phyloP scores from a whole-genome alignment of 2,329 filamentous ascomycete genomes.

The Atkinsonella hypoxylon region DNA sequence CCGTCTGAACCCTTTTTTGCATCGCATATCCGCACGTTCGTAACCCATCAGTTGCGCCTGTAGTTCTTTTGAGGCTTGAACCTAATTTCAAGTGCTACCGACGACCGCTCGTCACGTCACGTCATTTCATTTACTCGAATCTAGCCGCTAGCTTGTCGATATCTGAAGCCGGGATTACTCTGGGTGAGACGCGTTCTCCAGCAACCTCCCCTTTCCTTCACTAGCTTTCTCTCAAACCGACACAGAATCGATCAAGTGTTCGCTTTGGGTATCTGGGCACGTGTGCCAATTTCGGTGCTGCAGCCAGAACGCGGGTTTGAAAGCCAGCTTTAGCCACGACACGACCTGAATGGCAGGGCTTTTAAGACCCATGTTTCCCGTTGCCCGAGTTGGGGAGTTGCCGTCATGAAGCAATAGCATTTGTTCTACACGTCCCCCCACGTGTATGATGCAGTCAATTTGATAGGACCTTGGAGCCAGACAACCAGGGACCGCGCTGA shows the following conservation, averaged over 20 bases:
- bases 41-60: too few relatives aligned
- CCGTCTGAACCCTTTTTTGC: neutral
- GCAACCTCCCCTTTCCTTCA: neutral
- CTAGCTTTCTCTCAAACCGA: neutral
- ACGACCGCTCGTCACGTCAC: too few relatives aligned
- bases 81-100: too few relatives aligned
- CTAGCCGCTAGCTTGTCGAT: too few relatives aligned
- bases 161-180: too few relatives aligned
- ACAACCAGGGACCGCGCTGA: neutral
- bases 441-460: conserved; percentile 1
- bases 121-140: too few relatives aligned
- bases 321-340: neutral
- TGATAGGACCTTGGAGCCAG: conserved; percentile 2
- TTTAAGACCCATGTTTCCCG: neutral
- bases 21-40: neutral
- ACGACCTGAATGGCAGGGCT: neutral
- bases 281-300: neutral
- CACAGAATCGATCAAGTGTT: neutral
- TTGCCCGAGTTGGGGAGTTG: neutral
- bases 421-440: neutral
- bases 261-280: conserved; percentile 1
- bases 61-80: too few relatives aligned
- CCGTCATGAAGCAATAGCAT: neutral
- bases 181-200: too few relatives aligned
- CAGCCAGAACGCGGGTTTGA: neutral